These are phyloP conservation scores for Vaccinium vitisidaea DNA, from an alignment of 148 eudicot species.

Conservation along the genomic window DNA sequence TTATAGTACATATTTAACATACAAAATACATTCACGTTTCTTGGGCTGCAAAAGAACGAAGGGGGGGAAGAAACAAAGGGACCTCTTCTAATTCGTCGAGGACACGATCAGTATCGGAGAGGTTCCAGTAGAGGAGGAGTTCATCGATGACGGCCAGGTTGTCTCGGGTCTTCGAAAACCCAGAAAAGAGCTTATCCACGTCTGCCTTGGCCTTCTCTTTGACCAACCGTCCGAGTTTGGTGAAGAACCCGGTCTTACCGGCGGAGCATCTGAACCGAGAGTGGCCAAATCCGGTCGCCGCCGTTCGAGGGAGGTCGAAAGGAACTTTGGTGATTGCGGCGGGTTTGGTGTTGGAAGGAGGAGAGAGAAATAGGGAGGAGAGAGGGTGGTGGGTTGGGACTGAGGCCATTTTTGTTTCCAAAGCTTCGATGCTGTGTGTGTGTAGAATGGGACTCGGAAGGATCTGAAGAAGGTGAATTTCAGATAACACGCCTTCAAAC, in stretches of 20 bases:
- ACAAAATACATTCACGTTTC: no score
- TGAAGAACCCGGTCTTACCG: conserved; percentile 78
- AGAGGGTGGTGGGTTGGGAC: conserved; percentile 13
- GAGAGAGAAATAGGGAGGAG: conserved; percentile 34
- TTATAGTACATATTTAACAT: no score
- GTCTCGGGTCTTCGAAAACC: conserved; percentile 88
- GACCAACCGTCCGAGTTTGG: conserved; percentile 70
- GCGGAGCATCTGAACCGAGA: conserved; percentile 58
- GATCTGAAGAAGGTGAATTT: background rate
- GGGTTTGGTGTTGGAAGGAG: conserved; percentile 30
- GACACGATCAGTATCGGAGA: conserved; percentile 82
- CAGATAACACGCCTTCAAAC: background rate
- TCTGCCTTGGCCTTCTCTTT: conserved; percentile 96
- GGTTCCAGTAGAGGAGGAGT: conserved; percentile 88
- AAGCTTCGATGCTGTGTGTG: background rate
- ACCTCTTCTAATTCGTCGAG: conserved; percentile 99
- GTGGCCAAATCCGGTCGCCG: background rate
- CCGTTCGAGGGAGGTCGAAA: conserved; percentile 10
- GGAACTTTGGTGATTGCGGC: conserved; percentile 13
- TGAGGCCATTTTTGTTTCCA: conserved; percentile 16
- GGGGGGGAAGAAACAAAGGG: background rate
- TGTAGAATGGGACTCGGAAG: background rate
- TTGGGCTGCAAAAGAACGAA: background rate
- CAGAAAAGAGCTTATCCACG: conserved; percentile 85
- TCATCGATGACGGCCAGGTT: conserved; percentile 93